Conservation (phyloP, 345 rosid genomes). For the Linum lewisii region DNA sequence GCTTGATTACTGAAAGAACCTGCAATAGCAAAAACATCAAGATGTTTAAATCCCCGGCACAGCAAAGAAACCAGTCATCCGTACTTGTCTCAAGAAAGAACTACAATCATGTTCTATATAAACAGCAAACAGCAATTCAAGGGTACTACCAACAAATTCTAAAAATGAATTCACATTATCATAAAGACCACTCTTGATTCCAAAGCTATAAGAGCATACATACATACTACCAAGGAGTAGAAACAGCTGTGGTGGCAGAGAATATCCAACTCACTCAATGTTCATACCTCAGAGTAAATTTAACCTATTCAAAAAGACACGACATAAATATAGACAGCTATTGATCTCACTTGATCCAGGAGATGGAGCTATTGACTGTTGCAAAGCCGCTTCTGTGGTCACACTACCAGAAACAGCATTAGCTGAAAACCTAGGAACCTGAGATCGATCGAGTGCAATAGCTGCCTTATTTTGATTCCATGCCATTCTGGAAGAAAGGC, state of each 20-base stretch:
- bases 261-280: not conserved
- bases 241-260: not conserved
- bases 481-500: constrained; percentile 26
- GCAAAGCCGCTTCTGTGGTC: constrained; percentile 28
- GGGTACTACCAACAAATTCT: not conserved
- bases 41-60: not conserved
- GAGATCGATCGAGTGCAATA: constrained; percentile 35
- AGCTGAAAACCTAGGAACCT: constrained; percentile 39
- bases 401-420: constrained; percentile 27
- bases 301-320: not conserved
- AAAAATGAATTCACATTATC: too few relatives aligned
- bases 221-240: not conserved
- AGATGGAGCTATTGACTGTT: constrained; percentile 27
- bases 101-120: not conserved
- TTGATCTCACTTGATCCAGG: constrained; percentile 29
- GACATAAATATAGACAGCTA: not conserved
- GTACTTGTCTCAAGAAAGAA: too few relatives aligned
- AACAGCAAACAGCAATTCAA: not conserved
- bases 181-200: not conserved
- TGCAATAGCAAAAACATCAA: constrained; percentile 17
- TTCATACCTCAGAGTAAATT: not conserved
- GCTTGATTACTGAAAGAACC: constrained; percentile 38
- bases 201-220: not conserved
- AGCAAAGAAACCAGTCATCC: constrained; percentile 1
- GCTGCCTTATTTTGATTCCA: constrained; percentile 43